Evolutionary conservation across 192 early-diverging fungal species (phyloP).

Genomic region (Rhizoclosmatium sp.): DNA sequence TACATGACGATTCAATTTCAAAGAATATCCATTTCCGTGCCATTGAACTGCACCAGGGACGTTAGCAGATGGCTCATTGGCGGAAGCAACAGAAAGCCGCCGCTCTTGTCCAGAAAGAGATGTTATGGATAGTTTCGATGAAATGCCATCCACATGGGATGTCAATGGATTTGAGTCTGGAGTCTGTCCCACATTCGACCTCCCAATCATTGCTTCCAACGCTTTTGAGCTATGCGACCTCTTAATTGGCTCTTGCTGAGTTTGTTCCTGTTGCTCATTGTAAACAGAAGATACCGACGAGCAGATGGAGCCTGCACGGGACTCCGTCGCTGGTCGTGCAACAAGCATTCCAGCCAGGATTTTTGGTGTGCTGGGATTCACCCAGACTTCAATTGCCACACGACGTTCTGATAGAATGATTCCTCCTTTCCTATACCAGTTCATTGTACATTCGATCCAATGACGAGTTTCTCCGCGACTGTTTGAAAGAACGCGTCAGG

Average conservation of each 20-base stretch:
- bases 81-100: neutral
- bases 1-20: slow-evolving; percentile 7
- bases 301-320: neutral
- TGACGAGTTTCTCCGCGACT: slow-evolving; percentile 33
- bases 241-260: neutral
- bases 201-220: neutral
- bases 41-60: slow-evolving; percentile 3
- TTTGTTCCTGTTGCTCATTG: neutral
- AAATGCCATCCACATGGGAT: too few species aligned
- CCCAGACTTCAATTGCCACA: slow-evolving; percentile 40
- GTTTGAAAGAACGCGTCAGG: neutral
- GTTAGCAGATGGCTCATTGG: neutral
- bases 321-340: neutral
- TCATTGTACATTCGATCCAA: slow-evolving; percentile 36
- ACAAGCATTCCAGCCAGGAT: slow-evolving; percentile 35
- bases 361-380: slow-evolving; percentile 26
- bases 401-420: slow-evolving; percentile 27
- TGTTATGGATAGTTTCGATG: too few species aligned
- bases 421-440: slow-evolving; percentile 34
- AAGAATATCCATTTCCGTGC: slow-evolving; percentile 14
- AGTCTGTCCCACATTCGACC: too few species aligned
- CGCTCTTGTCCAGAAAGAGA: neutral
- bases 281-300: neutral
- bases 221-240: neutral
- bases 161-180: too few species aligned